Percentiles rank a stretch among this genome's conserved stretches.
These are phyloP conservation scores for Phialophora expanda DNA, from an alignment of 2,329 filamentous ascomycete species.

Conservation along the genomic window DNA sequence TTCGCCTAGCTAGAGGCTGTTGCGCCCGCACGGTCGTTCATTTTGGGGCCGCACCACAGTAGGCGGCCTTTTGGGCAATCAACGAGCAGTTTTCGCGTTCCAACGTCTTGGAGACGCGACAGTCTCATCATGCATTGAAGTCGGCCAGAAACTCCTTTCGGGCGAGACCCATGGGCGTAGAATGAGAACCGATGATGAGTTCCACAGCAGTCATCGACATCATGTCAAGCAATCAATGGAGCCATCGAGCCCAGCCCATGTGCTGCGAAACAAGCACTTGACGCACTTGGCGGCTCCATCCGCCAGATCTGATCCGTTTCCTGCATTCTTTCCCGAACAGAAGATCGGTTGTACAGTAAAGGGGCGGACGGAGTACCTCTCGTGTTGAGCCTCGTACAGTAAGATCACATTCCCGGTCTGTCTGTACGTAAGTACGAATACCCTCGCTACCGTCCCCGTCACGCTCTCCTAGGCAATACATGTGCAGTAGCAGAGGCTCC, in stretches of 20 bases:
- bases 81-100: too few species aligned
- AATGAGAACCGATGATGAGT: neutral
- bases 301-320: neutral
- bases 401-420: neutral
- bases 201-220: neutral
- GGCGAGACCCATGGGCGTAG: too few species aligned
- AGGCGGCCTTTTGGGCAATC: too few species aligned
- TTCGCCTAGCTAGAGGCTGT: constrained; percentile 1
- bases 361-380: neutral
- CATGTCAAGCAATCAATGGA: neutral
- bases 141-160: neutral
- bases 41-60: neutral
- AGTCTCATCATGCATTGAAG: too few species aligned
- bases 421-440: too few species aligned
- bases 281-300: neutral
- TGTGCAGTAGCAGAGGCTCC: too few species aligned
- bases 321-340: neutral
- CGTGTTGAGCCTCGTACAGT: neutral
- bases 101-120: too few species aligned
- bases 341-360: neutral
- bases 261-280: too few species aligned
- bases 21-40: neutral
- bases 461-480: too few species aligned
- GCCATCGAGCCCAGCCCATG: neutral
- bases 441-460: too few species aligned